Evolutionary conservation across 192 early-diverging fungal species (phyloP), one percentile per base, ranked within the genome.

Genomic region (Geosiphon pyriformis): DNA sequence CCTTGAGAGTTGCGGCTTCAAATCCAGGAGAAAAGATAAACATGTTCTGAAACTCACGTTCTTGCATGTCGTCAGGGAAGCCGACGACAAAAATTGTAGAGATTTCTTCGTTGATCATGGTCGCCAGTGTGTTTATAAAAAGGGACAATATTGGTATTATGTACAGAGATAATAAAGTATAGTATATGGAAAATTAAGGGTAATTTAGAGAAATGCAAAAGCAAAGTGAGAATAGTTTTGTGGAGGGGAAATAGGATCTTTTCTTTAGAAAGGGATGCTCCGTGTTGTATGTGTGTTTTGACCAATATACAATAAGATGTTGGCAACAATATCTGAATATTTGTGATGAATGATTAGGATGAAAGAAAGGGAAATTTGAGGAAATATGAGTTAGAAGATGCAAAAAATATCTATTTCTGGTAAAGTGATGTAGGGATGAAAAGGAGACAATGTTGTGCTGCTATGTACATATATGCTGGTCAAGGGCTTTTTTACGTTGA

Each of bases 71-170:
- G 23, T 97, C 94, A 22, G 97, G 97, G 69, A 99, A 98, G 3
- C 97, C 97, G 48, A 98, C 95, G 15, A 98, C 94, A 83, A 99
- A 99, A 68, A 99, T 98, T 70, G 97, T 99, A 25, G 94, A 93
- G 68, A 99, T 95, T 59, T 99, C 97, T 67, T 99, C 93, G 51
- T 77, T 73, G 30, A 67, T 67, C 65, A 67, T 67, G 33, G 32
- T 58, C 37, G 6, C 37, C 7, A 42, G 37, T 6, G 15, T 15
- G 6, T 10, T 10, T 42, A 42, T 42, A 10, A 42, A 42, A 15
- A 10, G 37, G 6, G 15, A 10, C 7, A 10, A 15, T 42, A 42
- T 42, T 42, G 37, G n/a, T n/a, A n/a, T n/a, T n/a, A 42, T 42
- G 37, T 42, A 10, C 15, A 42, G 7, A 15, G 7, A 42, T 15